Conservation (phyloP, 768 basidiomycete species). For the Baorangia bicolor region DNA sequence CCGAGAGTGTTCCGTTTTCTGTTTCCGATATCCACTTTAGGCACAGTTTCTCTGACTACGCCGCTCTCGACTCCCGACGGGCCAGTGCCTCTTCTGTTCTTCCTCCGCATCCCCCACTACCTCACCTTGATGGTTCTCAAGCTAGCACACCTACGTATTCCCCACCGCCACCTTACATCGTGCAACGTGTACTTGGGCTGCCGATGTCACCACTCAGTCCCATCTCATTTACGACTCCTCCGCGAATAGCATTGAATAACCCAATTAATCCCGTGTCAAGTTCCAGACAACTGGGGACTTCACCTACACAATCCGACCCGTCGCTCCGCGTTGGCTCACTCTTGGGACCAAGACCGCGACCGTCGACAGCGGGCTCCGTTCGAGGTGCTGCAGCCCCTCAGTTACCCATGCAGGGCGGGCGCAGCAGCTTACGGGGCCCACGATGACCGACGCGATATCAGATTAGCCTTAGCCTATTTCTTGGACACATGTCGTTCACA, state of each 20-base stretch:
- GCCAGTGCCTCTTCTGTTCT: conserved; percentile 36
- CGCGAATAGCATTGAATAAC: background rate
- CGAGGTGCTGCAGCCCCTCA: conserved; percentile 23
- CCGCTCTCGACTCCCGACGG: conserved; percentile 32
- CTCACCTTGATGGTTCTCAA: conserved; percentile 25
- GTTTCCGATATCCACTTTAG: conserved; percentile 55
- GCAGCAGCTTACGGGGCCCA: conserved; percentile 16
- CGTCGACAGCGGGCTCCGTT: conserved; percentile 19
- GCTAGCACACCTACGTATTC: conserved; percentile 11
- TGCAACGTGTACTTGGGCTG: conserved; percentile 33
- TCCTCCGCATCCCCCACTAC: conserved; percentile 44
- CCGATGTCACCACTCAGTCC: conserved; percentile 23
- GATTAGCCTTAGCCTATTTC: too few relatives aligned
- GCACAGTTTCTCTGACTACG: conserved; percentile 36
- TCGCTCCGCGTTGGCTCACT: conserved; percentile 22
- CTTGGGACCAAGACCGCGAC: conserved; percentile 31
- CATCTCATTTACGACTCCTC: background rate
- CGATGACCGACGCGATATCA: conserved; percentile 6
- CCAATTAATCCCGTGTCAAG: background rate
- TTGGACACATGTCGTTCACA: conserved; percentile 17
- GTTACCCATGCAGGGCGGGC: conserved; percentile 33
- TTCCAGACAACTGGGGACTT: conserved; percentile 4
- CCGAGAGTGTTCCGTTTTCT: conserved; percentile 56
- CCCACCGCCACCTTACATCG: conserved; percentile 31
- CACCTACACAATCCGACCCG: background rate